phyloP scores from a whole-genome alignment of 2,329 filamentous ascomycete species.

The Lojkania enalia region DNA sequence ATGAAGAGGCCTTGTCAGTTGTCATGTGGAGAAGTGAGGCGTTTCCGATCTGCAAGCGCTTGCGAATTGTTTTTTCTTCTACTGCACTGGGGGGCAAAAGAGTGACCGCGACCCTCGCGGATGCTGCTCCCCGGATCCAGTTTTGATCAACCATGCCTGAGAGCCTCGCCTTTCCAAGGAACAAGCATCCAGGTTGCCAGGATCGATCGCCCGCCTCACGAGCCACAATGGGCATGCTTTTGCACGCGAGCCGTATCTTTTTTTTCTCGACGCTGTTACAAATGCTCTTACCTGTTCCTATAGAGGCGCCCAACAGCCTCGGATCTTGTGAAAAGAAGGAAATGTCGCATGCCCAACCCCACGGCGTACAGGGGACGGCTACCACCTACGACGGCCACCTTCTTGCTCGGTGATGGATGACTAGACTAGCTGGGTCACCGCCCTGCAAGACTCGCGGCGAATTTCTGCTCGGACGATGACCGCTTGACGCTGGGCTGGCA shows the following conservation, averaged over 20 bases:
- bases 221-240: constrained; percentile 1
- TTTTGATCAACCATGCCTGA: constrained; percentile 15
- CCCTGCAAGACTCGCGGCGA: not conserved
- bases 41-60: not conserved
- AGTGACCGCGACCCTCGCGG: constrained; percentile 2
- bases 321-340: constrained; percentile 1
- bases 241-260: constrained; percentile 3
- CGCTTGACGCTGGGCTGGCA: not conserved
- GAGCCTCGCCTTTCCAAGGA: constrained; percentile 3
- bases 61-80: constrained; percentile 4
- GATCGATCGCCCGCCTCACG: not conserved
- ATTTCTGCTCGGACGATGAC: not conserved
- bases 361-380: not conserved
- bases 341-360: constrained; percentile 3
- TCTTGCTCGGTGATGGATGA: not conserved
- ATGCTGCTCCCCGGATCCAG: constrained; percentile 10
- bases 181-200: not conserved
- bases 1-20: not conserved
- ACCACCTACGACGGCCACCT: not conserved
- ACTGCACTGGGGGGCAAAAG: not conserved
- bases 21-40: not conserved
- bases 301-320: not conserved
- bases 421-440: not conserved
- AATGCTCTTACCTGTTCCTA: constrained; percentile 1
- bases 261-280: not conserved